These are phyloP conservation scores for Brettanomyces sp. DNA, from an alignment of 805 yeast genomes.

Conservation along the genomic window DNA sequence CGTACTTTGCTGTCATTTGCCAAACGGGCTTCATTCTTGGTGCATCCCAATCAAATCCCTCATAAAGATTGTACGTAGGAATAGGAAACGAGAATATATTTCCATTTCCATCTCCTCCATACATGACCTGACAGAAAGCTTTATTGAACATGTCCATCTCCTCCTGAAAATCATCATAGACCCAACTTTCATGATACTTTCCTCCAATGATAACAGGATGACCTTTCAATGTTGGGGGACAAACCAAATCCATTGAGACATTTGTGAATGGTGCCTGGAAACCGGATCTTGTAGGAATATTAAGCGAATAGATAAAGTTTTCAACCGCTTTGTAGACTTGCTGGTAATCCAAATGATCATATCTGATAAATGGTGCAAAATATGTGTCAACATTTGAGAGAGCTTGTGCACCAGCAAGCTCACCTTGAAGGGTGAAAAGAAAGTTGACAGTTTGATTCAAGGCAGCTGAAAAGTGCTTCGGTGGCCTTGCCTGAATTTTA, in stretches of 20 bases:
- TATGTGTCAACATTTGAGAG: constrained; percentile 1
- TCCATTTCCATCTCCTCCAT: constrained; percentile 1
- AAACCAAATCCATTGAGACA: background rate
- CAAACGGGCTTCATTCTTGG: background rate
- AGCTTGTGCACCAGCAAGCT: constrained; percentile 2
- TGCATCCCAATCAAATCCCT: constrained; percentile 2
- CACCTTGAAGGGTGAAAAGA: constrained; percentile 1
- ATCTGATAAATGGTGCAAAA: background rate
- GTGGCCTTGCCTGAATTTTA: background rate
- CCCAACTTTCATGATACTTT: background rate
- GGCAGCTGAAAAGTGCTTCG: background rate
- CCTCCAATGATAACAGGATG: constrained; percentile 1
- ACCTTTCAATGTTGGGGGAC: background rate
- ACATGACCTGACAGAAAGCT: constrained; percentile 1
- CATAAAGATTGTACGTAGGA: constrained; percentile 1
- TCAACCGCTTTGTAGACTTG: background rate
- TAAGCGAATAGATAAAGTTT: background rate
- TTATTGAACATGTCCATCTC: constrained; percentile 1
- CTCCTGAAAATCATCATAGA: constrained; percentile 1
- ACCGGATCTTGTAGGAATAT: background rate
- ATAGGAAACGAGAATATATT: constrained; percentile 1
- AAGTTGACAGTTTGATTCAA: constrained; percentile 1
- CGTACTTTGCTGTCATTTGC: constrained; percentile 1
- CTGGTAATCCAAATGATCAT: background rate
- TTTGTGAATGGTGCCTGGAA: constrained; percentile 1